These are phyloP conservation scores for Colletotrichum sp. DNA, from an alignment of 2,329 filamentous ascomycete species.

Conservation along the genomic window DNA sequence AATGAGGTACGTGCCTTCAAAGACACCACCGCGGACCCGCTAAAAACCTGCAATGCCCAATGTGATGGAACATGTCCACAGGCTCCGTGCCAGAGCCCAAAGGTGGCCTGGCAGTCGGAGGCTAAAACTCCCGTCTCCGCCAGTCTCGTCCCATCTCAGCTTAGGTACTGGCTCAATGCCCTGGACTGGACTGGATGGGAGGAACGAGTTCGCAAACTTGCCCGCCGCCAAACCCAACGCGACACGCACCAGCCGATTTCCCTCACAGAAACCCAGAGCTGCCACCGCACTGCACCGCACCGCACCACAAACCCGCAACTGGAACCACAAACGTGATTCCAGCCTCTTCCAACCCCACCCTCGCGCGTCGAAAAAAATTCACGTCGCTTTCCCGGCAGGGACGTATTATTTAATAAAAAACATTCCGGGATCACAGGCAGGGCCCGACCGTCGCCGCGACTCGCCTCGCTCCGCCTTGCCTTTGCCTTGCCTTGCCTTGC, in stretches of 20 bases:
- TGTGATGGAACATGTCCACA: background rate
- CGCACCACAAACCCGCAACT: background rate
- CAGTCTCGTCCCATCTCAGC: conserved; percentile 13
- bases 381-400: conserved; percentile 6
- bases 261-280: background rate
- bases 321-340: conserved; percentile 11
- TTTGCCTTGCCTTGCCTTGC: background rate
- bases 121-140: conserved; percentile 22
- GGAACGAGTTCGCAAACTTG: conserved; percentile 6
- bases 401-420: conserved; percentile 7
- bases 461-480: conserved; percentile 1
- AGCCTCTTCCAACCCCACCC: conserved; percentile 21
- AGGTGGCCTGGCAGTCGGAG: conserved; percentile 8
- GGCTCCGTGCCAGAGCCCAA: background rate
- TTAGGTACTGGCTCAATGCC: background rate
- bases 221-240: conserved; percentile 9
- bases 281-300: background rate
- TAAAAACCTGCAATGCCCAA: background rate
- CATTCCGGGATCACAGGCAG: conserved; percentile 19
- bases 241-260: background rate
- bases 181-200: background rate
- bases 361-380: conserved; percentile 9
- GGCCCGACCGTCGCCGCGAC: background rate
- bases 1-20: background rate
- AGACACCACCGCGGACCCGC: background rate